Percentiles rank a stretch among this genome's conserved stretches.
Evolutionary conservation across 2,329 filamentous ascomycete species (phyloP).

Genomic region (Beauveria varroae): DNA sequence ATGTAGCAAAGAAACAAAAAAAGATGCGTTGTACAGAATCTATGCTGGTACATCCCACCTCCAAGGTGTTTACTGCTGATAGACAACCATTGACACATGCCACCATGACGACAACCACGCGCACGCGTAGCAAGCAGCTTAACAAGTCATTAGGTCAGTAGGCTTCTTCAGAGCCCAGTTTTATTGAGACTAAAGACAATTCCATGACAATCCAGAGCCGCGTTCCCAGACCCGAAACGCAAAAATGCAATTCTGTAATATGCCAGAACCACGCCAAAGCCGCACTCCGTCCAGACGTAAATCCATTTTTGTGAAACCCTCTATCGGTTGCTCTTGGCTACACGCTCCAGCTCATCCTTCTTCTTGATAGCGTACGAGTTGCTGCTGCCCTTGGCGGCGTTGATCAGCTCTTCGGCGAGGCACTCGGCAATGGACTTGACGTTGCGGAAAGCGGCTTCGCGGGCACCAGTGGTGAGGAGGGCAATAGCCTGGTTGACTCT

Average conservation of each 20-base stretch:
- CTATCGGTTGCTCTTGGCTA: conserved; percentile 99
- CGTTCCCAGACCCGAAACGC: conserved; percentile 39
- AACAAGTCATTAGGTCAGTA: conserved; percentile 2
- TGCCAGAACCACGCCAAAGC: conserved; percentile 38
- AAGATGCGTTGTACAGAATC: no score
- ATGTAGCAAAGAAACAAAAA: no score
- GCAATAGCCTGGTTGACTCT: conserved; percentile 99
- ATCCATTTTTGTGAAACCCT: conserved; percentile 29
- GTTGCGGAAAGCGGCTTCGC: conserved; percentile 99
- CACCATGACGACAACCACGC: not conserved
- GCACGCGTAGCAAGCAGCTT: not conserved
- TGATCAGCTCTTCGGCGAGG: conserved; percentile 99
- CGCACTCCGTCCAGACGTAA: conserved; percentile 30
- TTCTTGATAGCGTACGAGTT: conserved; percentile 99
- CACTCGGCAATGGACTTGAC: conserved; percentile 99
- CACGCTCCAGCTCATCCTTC: conserved; percentile 99
- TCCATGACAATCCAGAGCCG: conserved; percentile 34
- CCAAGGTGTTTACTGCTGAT: not conserved
- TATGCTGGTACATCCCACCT: no score
- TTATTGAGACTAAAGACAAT: conserved; percentile 36
- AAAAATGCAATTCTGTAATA: conserved; percentile 41
- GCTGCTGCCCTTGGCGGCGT: conserved; percentile 99
- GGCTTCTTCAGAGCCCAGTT: conserved; percentile 28
- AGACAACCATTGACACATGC: not conserved
- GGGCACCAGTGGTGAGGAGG: conserved; percentile 96